Percentiles rank a stretch among this genome's conserved stretches.
Evolutionary conservation across 805 yeast species (phyloP).

Genomic region (Starmerella bombicola): DNA sequence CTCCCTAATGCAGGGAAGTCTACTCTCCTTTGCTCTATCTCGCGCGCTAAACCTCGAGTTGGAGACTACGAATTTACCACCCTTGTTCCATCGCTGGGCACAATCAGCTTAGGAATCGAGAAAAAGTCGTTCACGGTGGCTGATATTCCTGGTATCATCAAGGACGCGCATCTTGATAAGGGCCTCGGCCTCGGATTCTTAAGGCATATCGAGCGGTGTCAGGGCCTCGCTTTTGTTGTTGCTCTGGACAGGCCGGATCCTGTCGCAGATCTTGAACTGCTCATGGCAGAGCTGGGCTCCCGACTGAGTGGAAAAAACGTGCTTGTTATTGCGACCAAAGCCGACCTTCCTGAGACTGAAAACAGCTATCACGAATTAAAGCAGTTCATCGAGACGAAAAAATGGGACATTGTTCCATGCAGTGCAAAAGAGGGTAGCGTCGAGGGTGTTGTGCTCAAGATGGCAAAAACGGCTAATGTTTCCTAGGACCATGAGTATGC

Average conservation of each 20-base stretch:
- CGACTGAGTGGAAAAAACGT: constrained; percentile 50
- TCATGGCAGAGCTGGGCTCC: constrained; percentile 61
- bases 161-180: constrained; percentile 68
- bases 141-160: constrained; percentile 90
- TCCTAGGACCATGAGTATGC: not conserved
- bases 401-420: constrained; percentile 70
- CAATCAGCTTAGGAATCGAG: constrained; percentile 50
- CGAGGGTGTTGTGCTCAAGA: constrained; percentile 52
- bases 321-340: constrained; percentile 85
- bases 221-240: constrained; percentile 77
- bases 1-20: constrained; percentile 96
- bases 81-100: constrained; percentile 81
- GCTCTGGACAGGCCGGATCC: constrained; percentile 61
- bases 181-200: constrained; percentile 93
- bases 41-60: constrained; percentile 77
- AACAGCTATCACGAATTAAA: constrained; percentile 37
- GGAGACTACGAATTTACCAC: constrained; percentile 98
- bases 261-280: constrained; percentile 45
- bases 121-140: constrained; percentile 70
- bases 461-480: constrained; percentile 34
- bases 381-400: constrained; percentile 20
- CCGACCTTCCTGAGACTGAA: constrained; percentile 53
- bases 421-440: constrained; percentile 72
- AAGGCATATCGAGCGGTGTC: constrained; percentile 83
- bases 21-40: constrained; percentile 71